Evolutionary conservation across 1,284 basidiomycete genomes (phyloP).

Genomic region (Ganoderma multipileum): DNA sequence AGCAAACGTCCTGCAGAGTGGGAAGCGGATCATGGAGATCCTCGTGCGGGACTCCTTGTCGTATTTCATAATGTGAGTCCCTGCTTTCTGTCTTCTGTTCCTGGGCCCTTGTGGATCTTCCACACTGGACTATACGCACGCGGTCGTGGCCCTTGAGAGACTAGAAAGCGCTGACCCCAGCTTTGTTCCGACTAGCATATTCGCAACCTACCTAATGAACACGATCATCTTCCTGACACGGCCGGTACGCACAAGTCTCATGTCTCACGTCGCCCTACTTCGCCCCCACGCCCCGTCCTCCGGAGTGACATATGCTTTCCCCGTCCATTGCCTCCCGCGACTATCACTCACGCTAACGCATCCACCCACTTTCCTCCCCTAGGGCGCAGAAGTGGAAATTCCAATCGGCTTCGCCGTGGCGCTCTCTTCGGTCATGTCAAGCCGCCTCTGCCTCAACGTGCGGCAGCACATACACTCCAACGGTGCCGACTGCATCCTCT

Average conservation of each 20-base stretch:
- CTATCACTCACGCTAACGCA: slow-evolving; percentile 25
- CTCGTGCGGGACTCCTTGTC: slow-evolving; percentile 61
- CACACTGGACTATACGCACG: not conserved
- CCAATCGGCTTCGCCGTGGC: slow-evolving; percentile 64
- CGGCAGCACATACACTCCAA: slow-evolving; percentile 46
- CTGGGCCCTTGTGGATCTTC: not conserved
- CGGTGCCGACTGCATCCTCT: not conserved
- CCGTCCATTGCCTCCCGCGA: not conserved
- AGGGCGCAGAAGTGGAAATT: slow-evolving; percentile 52
- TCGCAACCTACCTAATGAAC: slow-evolving; percentile 60
- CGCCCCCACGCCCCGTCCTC: not conserved
- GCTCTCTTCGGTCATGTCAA: slow-evolving; percentile 62
- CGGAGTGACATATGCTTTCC: not conserved
- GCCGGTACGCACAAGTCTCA: slow-evolving; percentile 43
- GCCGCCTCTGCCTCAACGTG: slow-evolving; percentile 61
- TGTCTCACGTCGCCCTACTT: not conserved
- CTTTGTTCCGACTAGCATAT: slow-evolving; percentile 47
- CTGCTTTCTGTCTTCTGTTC: not conserved
- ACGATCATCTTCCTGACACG: slow-evolving; percentile 56
- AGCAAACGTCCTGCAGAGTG: slow-evolving; percentile 47
- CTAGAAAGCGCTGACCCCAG: slow-evolving; percentile 9
- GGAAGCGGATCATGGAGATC: slow-evolving; percentile 52
- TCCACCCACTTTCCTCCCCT: not conserved
- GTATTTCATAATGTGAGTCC: slow-evolving; percentile 59
- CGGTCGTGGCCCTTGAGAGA: not conserved